Evolutionary conservation across 176 grass and related monocot species (phyloP), one percentile per base, ranked within the genome.

Genomic region (Oryza officinalis): DNA sequence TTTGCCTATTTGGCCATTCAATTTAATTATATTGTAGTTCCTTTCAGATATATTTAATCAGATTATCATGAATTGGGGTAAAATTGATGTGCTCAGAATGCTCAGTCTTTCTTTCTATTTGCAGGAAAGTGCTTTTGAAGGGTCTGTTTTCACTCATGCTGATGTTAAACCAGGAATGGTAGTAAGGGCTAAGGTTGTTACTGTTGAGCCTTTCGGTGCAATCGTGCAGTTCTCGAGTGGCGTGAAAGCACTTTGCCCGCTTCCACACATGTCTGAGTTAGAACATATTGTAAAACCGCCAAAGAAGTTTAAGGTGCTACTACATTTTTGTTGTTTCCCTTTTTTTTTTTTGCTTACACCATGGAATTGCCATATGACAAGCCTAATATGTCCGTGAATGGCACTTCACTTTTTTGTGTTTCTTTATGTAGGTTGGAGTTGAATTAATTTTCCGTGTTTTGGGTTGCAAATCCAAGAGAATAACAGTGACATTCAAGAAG

Each of bases 111-210:
- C 32, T 84, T 68, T 79, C 13, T 82, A n/a, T 81, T 74, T 85
- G 52, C 86, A 98, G 96, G 93, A 92, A 63, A 98, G 93, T 92
- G 93, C 96, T 80, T 93, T 98, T 86, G 96, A 98, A 88, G 93
- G 91, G 26, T 91, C 93, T 88, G 91, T 98, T 86, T 98, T 98
- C 83, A 98, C 96, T 82, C 96, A 98, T 85, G 90, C 91, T 64
- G 96, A 98, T 93, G 93, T 95, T 69, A 98, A 95, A 79, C 93
- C 96, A 85, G 96, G 96, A 80, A 95, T 98, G 93, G 44, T 93
- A 80, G 89, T 95, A 63, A 95, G 88, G 79, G 93, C 91, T 70
- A 98, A 93, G 89, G 89, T 98, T 76, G 84, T 86, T 83, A 74
- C 78, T 65, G 93, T 93, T 76, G 93, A 92, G 28, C 85, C 74